These are phyloP conservation scores for Rhodosporidiobolus odoratus DNA, from an alignment of 768 basidiomycete genomes.

Conservation along the genomic window DNA sequence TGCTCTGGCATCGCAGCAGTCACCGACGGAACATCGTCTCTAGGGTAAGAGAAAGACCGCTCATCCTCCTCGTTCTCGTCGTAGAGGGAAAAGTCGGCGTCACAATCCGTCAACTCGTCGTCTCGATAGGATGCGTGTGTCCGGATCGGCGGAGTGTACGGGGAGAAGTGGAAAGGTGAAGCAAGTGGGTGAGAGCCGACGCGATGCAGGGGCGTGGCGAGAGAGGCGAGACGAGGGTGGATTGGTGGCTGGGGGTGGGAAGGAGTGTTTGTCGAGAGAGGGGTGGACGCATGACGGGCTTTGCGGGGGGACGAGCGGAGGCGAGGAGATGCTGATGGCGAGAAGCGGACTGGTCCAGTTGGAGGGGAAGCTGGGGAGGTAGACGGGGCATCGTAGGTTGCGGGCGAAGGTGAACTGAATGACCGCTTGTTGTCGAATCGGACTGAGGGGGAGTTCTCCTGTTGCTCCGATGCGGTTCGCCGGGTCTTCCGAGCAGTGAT, in stretches of 20 bases:
- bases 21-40: not conserved
- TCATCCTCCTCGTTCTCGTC: not conserved
- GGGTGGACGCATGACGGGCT: no score
- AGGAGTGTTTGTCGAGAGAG: not conserved
- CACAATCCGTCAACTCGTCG: slow-evolving; percentile 27
- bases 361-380: not conserved
- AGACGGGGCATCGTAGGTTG: not conserved
- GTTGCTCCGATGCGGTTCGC: not conserved
- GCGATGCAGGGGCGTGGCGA: not conserved
- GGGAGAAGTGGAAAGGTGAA: slow-evolving; percentile 20
- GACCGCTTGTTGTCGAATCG: not conserved
- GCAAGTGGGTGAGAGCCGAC: not conserved
- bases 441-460: slow-evolving; percentile 8
- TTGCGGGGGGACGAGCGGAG: slow-evolving; percentile 2
- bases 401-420: not conserved
- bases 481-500: not conserved
- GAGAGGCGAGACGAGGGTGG: not conserved
- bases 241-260: not conserved
- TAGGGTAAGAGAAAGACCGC: not conserved
- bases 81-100: slow-evolving; percentile 18
- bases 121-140: slow-evolving; percentile 12
- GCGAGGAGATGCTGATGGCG: not conserved
- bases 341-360: not conserved
- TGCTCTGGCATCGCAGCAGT: not conserved
- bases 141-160: slow-evolving; percentile 11